Evolutionary conservation across 208 protist species (phyloP), one percentile per base, ranked within the genome.

Genomic region (Tritrichomonas foetus): DNA sequence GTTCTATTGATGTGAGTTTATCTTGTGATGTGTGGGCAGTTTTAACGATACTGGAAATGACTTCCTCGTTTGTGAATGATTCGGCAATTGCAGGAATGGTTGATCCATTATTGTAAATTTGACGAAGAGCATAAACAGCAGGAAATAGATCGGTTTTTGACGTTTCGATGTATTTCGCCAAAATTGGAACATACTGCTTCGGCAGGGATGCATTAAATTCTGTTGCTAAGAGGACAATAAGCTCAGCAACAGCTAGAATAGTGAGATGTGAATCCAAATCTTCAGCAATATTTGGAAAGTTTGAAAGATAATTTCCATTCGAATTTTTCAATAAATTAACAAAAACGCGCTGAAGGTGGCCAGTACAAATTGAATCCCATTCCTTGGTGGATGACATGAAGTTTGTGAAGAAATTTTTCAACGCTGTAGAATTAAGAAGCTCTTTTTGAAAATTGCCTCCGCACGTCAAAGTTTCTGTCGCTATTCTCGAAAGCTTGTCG

Each of bases 381-480:
- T 89, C 78, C 27, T 89, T 47, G 13, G 33, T 57, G 0, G 41
- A 57, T 1, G 5, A 3, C 13, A 89, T 27, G 13, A 53, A 49
- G 1, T 57, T 50, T 1, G 0, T 61, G 47, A 53, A 89, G 30
- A 89, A 89, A 33, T 53, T n/a, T 50, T 89, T 57, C 13, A 89
- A 57, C 13, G 44, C 33, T 39, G 3, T 33, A 0, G 78, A 89
- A 57, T 89, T 89, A 1, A 89, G 30, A n/a, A 89, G 44, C 2
- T 27, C 27, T 33, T 53, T 53, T 33, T 41, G 33, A 89, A 41
- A 44, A 33, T 25, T 39, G 30, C 47, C 39, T 33, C 41, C 78
- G n/a, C 78, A 89, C 13, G 27, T 57, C 13, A 89, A 89, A 89
- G 30, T 39, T 89, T 89, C 78, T n/a, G 78, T 89, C 0, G 78